A percentile compares a stretch with the other conserved stretches of the same genome.
Evolutionary conservation across 2,329 filamentous ascomycete species (phyloP).

Genomic region (Cercospora citrullina): DNA sequence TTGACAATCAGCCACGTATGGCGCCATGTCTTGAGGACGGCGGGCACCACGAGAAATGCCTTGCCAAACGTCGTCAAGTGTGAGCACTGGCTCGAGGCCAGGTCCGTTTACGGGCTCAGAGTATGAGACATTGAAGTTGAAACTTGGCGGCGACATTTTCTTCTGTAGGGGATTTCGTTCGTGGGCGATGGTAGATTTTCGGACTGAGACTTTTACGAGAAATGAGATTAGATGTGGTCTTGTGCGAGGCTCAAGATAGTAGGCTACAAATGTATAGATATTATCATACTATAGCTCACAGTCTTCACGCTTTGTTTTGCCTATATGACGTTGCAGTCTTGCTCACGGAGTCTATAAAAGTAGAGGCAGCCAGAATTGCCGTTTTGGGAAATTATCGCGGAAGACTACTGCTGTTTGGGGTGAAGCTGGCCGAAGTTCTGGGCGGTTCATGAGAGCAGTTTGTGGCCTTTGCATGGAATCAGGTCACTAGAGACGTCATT

Average conservation of each 20-base stretch:
- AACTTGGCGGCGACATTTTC: neutral
- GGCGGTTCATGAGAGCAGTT: neutral
- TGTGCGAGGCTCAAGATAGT: no score
- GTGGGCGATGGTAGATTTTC: no score
- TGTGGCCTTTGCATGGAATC: neutral
- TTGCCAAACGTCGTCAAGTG: neutral
- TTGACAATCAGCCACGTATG: neutral
- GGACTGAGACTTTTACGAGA: no score
- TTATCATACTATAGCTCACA: no score
- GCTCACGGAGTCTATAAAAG: neutral
- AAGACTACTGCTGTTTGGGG: neutral
- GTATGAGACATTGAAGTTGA: neutral
- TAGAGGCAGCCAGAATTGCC: neutral
- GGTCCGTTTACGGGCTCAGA: neutral
- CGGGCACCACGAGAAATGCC: neutral
- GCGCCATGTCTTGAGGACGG: neutral
- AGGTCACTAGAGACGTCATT: neutral
- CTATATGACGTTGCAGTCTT: neutral
- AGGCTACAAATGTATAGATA: no score
- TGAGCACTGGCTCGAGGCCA: neutral
- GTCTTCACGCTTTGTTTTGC: neutral
- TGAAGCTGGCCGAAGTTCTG: neutral
- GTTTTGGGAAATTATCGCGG: neutral
- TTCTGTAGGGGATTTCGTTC: neutral
- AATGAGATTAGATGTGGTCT: no score